Percentiles rank a stretch among this genome's conserved stretches.
phyloP scores from a whole-genome alignment of 2,329 filamentous ascomycete genomes.

The Zymoseptoria crescenta region DNA sequence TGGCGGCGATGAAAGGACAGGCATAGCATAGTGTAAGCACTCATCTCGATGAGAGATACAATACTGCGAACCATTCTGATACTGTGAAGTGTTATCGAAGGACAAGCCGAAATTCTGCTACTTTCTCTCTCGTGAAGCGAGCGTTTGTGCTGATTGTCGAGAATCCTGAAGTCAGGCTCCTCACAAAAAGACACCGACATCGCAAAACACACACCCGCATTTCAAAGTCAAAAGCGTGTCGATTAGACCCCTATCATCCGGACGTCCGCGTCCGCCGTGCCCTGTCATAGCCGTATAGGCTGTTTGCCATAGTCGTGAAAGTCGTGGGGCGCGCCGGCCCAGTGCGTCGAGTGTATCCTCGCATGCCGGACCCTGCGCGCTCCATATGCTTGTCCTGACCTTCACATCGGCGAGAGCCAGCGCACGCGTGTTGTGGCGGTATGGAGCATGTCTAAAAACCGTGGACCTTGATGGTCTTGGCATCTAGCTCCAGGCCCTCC shows the following conservation, averaged over 20 bases:
- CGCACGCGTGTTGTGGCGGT: background rate
- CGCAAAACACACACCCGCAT: background rate
- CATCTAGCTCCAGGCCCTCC: conserved; percentile 85
- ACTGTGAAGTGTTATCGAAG: background rate
- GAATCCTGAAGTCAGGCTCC: background rate
- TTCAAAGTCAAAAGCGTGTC: background rate
- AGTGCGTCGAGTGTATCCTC: background rate
- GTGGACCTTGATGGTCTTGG: conserved; percentile 89
- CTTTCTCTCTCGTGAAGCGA: background rate
- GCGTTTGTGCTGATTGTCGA: background rate
- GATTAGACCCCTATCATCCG: background rate
- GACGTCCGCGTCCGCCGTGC: background rate
- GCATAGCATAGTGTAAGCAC: background rate
- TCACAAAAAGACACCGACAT: background rate
- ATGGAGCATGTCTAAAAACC: conserved; percentile 23
- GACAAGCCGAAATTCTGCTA: background rate
- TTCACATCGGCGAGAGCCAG: background rate
- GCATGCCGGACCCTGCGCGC: background rate
- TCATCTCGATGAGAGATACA: background rate
- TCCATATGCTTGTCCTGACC: background rate
- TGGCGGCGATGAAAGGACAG: background rate
- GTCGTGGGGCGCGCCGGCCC: background rate
- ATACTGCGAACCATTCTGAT: background rate
- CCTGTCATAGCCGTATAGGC: background rate
- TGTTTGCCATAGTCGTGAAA: background rate